phyloP scores from a whole-genome alignment of 108 stramenopile genomes.

The Craspedostauros australis region DNA sequence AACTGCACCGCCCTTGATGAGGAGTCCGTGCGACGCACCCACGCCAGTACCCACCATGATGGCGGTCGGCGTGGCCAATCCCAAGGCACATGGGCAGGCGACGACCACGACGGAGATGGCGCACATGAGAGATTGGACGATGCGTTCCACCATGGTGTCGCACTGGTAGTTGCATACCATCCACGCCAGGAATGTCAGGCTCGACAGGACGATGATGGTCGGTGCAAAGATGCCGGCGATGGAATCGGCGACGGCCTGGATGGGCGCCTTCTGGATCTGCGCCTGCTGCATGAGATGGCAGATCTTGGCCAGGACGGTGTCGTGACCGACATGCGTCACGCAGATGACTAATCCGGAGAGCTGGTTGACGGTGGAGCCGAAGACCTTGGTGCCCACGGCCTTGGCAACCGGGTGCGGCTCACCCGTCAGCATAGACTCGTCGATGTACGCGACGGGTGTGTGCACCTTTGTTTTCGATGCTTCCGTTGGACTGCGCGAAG shows the following conservation, averaged over 20 bases:
- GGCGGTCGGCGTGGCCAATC: conserved; percentile 92
- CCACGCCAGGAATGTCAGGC: conserved; percentile 48
- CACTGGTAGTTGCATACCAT: conserved; percentile 11
- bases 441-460: conserved; percentile 39
- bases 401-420: conserved; percentile 85
- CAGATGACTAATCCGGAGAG: conserved; percentile 48
- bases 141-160: conserved; percentile 22
- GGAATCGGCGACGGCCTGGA: conserved; percentile 73
- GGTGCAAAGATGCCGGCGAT: conserved; percentile 81
- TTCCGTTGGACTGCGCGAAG: not conserved
- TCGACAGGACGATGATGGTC: conserved; percentile 39
- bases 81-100: conserved; percentile 86
- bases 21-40: conserved; percentile 81
- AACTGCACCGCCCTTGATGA: conserved; percentile 92
- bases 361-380: conserved; percentile 60
- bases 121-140: conserved; percentile 39
- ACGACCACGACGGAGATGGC: conserved; percentile 80
- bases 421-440: conserved; percentile 90
- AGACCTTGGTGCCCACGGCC: conserved; percentile 71
- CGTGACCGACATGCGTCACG: conserved; percentile 49
- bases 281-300: conserved; percentile 76
- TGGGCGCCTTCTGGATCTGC: conserved; percentile 73
- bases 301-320: conserved; percentile 49
- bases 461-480: not conserved
- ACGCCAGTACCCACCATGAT: conserved; percentile 95